These are phyloP conservation scores for Boletellus sp. DNA, from an alignment of 768 basidiomycete species.

Conservation along the genomic window DNA sequence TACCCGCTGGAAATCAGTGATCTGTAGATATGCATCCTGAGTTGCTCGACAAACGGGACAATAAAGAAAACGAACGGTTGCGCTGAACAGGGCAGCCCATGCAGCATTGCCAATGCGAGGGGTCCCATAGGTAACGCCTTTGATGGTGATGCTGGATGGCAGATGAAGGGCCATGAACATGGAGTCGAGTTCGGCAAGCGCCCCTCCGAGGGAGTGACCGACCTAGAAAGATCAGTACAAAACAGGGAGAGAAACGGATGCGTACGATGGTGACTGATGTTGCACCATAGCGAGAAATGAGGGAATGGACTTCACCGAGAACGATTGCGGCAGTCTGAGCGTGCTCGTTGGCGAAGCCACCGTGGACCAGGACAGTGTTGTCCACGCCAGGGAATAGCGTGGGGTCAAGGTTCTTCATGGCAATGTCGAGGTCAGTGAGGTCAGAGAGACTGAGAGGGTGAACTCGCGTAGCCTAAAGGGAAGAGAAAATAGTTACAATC, in stretches of 20 bases:
- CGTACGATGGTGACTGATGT: conserved; percentile 42
- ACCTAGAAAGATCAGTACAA: conserved; percentile 23
- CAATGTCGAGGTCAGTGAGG: conserved; percentile 47
- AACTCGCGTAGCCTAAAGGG: not conserved
- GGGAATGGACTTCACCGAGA: conserved; percentile 39
- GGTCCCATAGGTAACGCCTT: conserved; percentile 32
- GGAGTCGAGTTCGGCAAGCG: conserved; percentile 49
- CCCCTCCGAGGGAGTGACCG: conserved; percentile 52
- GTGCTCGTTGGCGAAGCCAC: conserved; percentile 53
- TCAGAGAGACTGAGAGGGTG: conserved; percentile 39
- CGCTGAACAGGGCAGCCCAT: conserved; percentile 29
- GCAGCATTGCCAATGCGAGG: conserved; percentile 29
- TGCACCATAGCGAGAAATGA: conserved; percentile 37
- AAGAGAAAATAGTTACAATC: conserved; percentile 38
- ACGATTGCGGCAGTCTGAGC: conserved; percentile 44
- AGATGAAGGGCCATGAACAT: conserved; percentile 47
- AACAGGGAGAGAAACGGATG: not conserved
- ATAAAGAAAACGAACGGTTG: conserved; percentile 13
- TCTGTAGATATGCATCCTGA: conserved; percentile 4
- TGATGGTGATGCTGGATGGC: conserved; percentile 34
- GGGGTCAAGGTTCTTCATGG: conserved; percentile 37
- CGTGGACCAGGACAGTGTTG: conserved; percentile 42
- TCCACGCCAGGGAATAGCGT: conserved; percentile 55
- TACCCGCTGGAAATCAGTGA: conserved; percentile 25
- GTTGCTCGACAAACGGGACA: not conserved